Percentiles rank a stretch among this genome's conserved stretches.
Evolutionary conservation across 768 basidiomycete species (phyloP).

Genomic region (Termitomyces sp.): DNA sequence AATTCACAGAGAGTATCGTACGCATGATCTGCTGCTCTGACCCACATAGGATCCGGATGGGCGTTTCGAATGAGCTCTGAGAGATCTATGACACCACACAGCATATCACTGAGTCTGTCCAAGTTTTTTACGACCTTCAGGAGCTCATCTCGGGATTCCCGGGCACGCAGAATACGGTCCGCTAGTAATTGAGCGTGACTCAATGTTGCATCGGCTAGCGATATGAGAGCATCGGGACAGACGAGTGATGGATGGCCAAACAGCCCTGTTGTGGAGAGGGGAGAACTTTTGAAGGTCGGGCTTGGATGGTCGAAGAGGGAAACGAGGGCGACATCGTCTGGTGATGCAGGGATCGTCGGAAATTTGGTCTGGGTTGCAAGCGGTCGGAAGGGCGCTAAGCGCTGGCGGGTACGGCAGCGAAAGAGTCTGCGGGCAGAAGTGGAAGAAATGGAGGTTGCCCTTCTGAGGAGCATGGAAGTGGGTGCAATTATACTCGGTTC

Average conservation of each 20-base stretch:
- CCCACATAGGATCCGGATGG: constrained; percentile 85
- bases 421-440: constrained; percentile 24
- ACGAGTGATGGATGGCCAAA: constrained; percentile 77
- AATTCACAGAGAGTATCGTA: constrained; percentile 93
- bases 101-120: constrained; percentile 91
- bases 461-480: constrained; percentile 36
- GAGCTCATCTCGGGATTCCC: constrained; percentile 69
- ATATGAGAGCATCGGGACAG: constrained; percentile 61
- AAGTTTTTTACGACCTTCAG: constrained; percentile 90
- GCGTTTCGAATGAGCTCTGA: constrained; percentile 91
- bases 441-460: constrained; percentile 36
- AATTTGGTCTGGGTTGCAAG: constrained; percentile 35
- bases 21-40: constrained; percentile 75
- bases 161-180: constrained; percentile 71
- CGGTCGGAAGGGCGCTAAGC: constrained; percentile 16
- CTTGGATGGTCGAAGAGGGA: constrained; percentile 68
- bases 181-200: constrained; percentile 79
- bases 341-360: constrained; percentile 50
- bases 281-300: constrained; percentile 28
- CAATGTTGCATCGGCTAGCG: constrained; percentile 75
- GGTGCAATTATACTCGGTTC: neutral
- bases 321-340: constrained; percentile 62
- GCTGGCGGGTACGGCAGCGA: constrained; percentile 18
- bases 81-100: constrained; percentile 95
- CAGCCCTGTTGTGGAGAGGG: constrained; percentile 64